These are phyloP conservation scores for Umbilicus rupestris DNA, from an alignment of 164 flowering plant species.

Conservation along the genomic window DNA sequence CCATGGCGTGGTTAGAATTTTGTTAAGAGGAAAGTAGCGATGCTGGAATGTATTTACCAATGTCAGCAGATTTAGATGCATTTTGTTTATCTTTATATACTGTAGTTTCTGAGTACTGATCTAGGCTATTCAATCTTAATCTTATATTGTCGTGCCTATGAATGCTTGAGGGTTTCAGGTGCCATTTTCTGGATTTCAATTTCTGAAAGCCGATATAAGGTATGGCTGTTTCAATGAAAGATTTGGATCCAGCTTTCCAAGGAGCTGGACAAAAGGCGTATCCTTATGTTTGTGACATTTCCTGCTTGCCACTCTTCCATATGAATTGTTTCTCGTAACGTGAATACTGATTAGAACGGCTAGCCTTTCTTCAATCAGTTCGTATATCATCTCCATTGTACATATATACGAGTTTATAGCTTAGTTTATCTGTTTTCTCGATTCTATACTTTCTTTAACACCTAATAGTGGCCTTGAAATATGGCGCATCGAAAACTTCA, in stretches of 20 bases:
- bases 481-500: slow-evolving; percentile 92
- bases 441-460: slow-evolving; percentile 41
- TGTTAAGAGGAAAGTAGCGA: not conserved
- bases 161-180: not conserved
- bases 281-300: slow-evolving; percentile 19
- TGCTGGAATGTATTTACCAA: not conserved
- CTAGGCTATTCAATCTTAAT: not conserved
- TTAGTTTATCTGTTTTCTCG: not conserved
- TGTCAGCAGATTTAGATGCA: not conserved
- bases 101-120: not conserved
- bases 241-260: slow-evolving; percentile 86
- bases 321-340: not conserved
- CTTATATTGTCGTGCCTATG: not conserved
- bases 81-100: not conserved
- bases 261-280: slow-evolving; percentile 94
- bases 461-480: slow-evolving; percentile 85
- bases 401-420: not conserved
- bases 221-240: slow-evolving; percentile 94
- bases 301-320: not conserved
- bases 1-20: too few relatives aligned
- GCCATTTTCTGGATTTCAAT: slow-evolving; percentile 5
- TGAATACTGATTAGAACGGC: not conserved
- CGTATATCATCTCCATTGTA: not conserved
- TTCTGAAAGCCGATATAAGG: slow-evolving; percentile 15
- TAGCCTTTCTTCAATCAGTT: not conserved